Base-by-base conservation (phyloP, 2,329 filamentous ascomycete genomes). In the Endocalyx cinctus region DNA sequence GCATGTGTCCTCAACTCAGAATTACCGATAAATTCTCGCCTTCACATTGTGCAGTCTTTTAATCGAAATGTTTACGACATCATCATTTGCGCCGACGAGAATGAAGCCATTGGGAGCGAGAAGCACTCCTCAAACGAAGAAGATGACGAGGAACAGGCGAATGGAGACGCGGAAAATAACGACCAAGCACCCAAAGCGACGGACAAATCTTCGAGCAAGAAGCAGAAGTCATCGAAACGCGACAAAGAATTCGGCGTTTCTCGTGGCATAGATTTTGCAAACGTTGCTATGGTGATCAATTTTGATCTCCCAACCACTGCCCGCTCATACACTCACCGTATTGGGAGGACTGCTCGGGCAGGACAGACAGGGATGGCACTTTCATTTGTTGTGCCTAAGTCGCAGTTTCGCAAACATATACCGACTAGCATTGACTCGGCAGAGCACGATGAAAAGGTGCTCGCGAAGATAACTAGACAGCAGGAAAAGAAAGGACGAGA, bases 21-120 rank as follows among this genome's bases (percentile, higher is more conserved):
- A 55, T 65, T 98, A 22, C 92, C 92, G 0, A 82, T 97, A 45
- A 96, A 96, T 53, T 92, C 86, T 2, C 75, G 92, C 39, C 79
- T 96, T 25, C 90, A 98, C 56, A 88, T 95, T 2, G 90, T 98
- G 3, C 85, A 97, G 51, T 88, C 97, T 58, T 98, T 98, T 65
- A 98, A 97, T 67, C 85, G 86, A 62, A 86, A 87, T 33, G 81
- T 97, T 6, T 98, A 98, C 70, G 90, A 98, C 51, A 96, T 97
- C 42, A 89, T 98, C 47, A 95, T 98, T 50, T 92, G 92, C 1
- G 89, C 87, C 1, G 92, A 98, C 50, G 89, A 95, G 56, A 83
- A 85, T 45, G 88, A 94, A 54, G 77, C 94, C 10, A 60, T 95
- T 10, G 87, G 84, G 10, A 73, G 78, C 14, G 77, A 82, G 33